Conservation (phyloP, 2,329 filamentous ascomycete species). For the Hypoxylon sp. region DNA sequence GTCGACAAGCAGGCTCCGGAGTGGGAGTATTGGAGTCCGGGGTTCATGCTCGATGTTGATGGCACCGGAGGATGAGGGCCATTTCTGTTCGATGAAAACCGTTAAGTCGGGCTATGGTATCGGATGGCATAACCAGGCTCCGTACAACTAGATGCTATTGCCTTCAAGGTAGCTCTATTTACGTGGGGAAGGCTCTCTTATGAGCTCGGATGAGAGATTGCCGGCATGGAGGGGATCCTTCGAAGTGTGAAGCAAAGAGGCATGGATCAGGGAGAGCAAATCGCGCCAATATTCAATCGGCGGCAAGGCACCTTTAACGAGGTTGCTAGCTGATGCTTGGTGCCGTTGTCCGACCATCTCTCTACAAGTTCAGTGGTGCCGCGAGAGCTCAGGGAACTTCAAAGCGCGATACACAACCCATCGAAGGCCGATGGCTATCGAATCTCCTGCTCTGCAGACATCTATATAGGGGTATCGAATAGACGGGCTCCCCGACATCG, state of each 20-base stretch:
- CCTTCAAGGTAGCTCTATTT: background rate
- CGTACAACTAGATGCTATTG: background rate
- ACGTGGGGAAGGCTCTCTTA: background rate
- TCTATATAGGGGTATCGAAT: background rate
- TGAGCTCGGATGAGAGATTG: background rate
- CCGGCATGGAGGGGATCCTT: background rate
- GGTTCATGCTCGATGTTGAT: constrained; percentile 66
- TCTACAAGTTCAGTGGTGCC: background rate
- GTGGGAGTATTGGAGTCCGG: constrained; percentile 94
- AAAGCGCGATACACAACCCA: background rate
- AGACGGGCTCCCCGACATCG: background rate
- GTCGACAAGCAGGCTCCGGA: constrained; percentile 88
- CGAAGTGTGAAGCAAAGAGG: background rate
- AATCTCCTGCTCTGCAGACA: background rate
- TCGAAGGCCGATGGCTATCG: background rate
- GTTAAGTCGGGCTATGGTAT: background rate
- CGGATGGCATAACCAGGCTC: background rate
- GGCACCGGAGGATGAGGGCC: constrained; percentile 43
- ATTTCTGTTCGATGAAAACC: background rate
- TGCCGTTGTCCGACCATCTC: too few species aligned
- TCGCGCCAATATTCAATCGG: background rate
- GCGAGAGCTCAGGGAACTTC: background rate
- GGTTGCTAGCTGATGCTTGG: background rate
- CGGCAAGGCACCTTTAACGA: background rate
- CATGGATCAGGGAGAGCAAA: background rate